phyloP scores from a whole-genome alignment of 208 protist species.

The Trypanosoma lewisi region DNA sequence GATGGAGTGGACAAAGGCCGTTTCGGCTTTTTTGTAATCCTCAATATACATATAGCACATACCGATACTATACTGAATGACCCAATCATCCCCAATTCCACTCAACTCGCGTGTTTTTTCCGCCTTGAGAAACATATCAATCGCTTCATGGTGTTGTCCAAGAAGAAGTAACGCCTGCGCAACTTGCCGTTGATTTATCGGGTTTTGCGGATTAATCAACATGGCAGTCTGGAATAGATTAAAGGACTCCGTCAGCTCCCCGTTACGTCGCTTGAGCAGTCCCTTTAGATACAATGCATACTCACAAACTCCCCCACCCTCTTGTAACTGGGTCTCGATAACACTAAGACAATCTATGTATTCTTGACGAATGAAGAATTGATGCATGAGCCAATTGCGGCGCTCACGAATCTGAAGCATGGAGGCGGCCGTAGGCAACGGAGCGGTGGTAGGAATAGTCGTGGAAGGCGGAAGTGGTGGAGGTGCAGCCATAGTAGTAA shows the following conservation, averaged over 20 bases:
- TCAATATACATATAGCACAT: constrained; percentile 87
- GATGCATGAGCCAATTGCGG: constrained; percentile 94
- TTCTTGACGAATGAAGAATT: constrained; percentile 90
- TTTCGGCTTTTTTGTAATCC: constrained; percentile 65
- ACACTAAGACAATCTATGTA: constrained; percentile 81
- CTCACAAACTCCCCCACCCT: constrained; percentile 80
- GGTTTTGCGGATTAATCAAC: constrained; percentile 88
- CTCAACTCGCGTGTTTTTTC: constrained; percentile 41
- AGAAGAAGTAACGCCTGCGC: constrained; percentile 89
- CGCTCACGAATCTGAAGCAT: constrained; percentile 58
- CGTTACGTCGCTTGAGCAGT: constrained; percentile 88
- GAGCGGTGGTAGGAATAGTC: background rate
- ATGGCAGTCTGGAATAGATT: constrained; percentile 91
- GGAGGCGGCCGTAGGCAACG: background rate
- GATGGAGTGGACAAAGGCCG: constrained; percentile 84
- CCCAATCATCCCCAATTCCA: constrained; percentile 80
- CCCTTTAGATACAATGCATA: constrained; percentile 93
- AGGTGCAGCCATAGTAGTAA: no score
- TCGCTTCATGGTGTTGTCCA: constrained; percentile 89
- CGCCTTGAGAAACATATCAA: constrained; percentile 89
- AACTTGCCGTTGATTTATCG: constrained; percentile 91
- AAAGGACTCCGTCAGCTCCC: constrained; percentile 93
- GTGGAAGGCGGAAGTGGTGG: no score
- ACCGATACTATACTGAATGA: constrained; percentile 91
- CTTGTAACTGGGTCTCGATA: constrained; percentile 86